These are phyloP conservation scores for Exophiala oligosperma DNA, from an alignment of 2,329 filamentous ascomycete species.

Conservation along the genomic window DNA sequence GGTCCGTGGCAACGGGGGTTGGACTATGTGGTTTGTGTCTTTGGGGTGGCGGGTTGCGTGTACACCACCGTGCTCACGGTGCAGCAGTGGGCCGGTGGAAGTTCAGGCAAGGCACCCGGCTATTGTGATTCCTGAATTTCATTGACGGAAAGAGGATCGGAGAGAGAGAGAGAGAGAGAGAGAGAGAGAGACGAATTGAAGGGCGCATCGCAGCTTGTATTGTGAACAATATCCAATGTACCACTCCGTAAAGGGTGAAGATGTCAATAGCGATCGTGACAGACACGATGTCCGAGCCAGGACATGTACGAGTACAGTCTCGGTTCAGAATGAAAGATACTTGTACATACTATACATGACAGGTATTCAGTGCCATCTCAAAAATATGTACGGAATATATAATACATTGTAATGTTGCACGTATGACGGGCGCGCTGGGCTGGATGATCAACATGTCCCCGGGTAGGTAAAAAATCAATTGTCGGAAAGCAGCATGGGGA, in stretches of 20 bases:
- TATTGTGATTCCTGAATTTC: conserved; percentile 57
- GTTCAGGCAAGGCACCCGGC: conserved; percentile 54
- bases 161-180: no score
- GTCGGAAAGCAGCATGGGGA: conserved; percentile 17
- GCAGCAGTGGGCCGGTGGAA: conserved; percentile 75
- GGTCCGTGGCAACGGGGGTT: conserved; percentile 65
- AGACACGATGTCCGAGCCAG: no score
- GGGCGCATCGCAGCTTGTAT: background rate
- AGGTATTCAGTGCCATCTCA: no score
- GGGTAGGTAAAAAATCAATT: conserved; percentile 1
- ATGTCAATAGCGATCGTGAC: no score
- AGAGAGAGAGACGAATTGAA: no score
- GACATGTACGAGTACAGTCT: no score
- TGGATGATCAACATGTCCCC: no score
- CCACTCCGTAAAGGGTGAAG: background rate
- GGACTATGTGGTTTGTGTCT: conserved; percentile 75
- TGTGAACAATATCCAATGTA: background rate
- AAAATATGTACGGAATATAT: no score
- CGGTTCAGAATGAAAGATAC: no score
- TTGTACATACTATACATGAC: no score
- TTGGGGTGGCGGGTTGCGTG: conserved; percentile 82
- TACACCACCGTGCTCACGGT: conserved; percentile 90
- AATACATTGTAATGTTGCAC: no score
- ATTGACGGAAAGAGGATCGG: background rate
- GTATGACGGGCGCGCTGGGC: no score